Conservation (phyloP, 2,329 filamentous ascomycete species). For the Rutstroemia sp. region DNA sequence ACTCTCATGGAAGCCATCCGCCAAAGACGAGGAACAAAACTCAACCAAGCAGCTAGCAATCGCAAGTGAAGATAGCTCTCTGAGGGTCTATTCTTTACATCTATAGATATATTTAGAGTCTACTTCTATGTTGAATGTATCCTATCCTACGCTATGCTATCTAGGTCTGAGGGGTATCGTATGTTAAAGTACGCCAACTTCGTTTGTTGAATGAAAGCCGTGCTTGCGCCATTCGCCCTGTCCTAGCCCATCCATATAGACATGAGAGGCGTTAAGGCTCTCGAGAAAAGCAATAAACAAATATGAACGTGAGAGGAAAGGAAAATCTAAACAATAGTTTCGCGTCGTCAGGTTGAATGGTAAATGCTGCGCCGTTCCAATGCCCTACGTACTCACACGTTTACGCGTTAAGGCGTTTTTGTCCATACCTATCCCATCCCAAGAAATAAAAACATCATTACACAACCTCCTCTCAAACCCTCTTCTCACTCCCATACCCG, state of each 20-base stretch:
- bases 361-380: conserved; percentile 8
- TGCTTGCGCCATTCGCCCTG: neutral
- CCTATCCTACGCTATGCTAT: conserved; percentile 15
- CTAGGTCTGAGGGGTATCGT: conserved; percentile 16
- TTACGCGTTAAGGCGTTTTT: neutral
- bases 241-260: neutral
- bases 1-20: conserved; percentile 58
- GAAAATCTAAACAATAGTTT: neutral
- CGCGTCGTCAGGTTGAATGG: neutral
- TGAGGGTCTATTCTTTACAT: conserved; percentile 45
- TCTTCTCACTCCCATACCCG: conserved; percentile 55
- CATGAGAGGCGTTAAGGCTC: conserved; percentile 8
- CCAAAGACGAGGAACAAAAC: conserved; percentile 6
- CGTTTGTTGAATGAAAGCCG: conserved; percentile 5
- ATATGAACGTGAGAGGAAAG: neutral
- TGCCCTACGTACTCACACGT: neutral
- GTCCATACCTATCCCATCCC: neutral
- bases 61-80: conserved; percentile 49
- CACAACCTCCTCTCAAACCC: conserved; percentile 3
- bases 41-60: conserved; percentile 25
- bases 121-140: conserved; percentile 27
- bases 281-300: neutral
- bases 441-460: too few species aligned
- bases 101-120: conserved; percentile 6
- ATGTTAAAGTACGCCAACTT: conserved; percentile 10